phyloP scores from a whole-genome alignment of 108 stramenopile species.

The Conticribra guillardii region DNA sequence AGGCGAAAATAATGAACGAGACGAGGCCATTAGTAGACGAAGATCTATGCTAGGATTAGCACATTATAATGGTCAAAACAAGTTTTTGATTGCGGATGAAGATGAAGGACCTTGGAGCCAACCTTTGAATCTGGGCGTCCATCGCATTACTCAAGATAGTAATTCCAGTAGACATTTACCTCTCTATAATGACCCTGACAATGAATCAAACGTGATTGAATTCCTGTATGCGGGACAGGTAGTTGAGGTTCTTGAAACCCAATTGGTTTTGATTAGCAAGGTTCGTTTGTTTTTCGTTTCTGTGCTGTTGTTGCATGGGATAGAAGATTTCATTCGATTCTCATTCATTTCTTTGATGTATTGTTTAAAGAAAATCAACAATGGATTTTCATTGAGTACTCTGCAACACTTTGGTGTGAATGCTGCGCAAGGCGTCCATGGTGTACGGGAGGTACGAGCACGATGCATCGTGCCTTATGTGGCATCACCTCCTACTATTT shows the following conservation, averaged over 20 bases:
- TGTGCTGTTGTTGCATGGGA: too few relatives aligned
- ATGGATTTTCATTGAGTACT: neutral
- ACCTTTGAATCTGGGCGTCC: slow-evolving; percentile 39
- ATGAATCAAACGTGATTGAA: slow-evolving; percentile 25
- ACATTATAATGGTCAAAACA: neutral
- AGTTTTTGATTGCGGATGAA: slow-evolving; percentile 17
- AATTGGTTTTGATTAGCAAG: slow-evolving; percentile 32
- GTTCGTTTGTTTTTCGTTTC: too few relatives aligned
- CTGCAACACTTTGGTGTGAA: slow-evolving; percentile 17
- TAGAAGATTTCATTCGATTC: too few relatives aligned
- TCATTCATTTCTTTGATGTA: too few relatives aligned
- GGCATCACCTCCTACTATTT: slow-evolving; percentile 4
- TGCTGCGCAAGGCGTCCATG: slow-evolving; percentile 4
- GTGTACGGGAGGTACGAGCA: slow-evolving; percentile 30
- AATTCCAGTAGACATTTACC: slow-evolving; percentile 9
- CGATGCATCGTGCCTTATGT: slow-evolving; percentile 37
- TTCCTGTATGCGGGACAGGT: slow-evolving; percentile 19
- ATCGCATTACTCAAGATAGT: slow-evolving; percentile 23
- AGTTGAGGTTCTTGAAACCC: slow-evolving; percentile 40
- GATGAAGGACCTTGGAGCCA: slow-evolving; percentile 51
- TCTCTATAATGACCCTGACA: slow-evolving; percentile 20
- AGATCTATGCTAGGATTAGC: too few relatives aligned
- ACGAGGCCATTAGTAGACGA: slow-evolving; percentile 12
- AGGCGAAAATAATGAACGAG: slow-evolving; percentile 9
- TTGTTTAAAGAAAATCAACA: too few relatives aligned